A percentile compares a stretch with the other conserved stretches of the same genome.
These are phyloP conservation scores for Teratosphaeria epicoccoides DNA, from an alignment of 2,329 filamentous ascomycete species.

Conservation along the genomic window DNA sequence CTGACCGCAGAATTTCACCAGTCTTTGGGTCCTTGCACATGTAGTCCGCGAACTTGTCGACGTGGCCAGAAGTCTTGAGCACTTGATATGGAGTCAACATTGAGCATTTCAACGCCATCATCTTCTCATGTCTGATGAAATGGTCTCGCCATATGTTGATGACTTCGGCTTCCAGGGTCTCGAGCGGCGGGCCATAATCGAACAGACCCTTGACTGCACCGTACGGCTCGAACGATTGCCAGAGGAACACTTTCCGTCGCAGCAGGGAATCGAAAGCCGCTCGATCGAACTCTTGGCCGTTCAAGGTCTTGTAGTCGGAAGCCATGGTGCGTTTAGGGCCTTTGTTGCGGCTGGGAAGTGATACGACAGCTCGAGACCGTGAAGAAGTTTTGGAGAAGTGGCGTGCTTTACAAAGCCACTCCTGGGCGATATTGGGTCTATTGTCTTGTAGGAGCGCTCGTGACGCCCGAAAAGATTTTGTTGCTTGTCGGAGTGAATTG, in stretches of 20 bases:
- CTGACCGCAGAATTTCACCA: slow-evolving; percentile 89
- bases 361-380: neutral
- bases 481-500: neutral
- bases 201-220: slow-evolving; percentile 49
- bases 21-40: slow-evolving; percentile 89
- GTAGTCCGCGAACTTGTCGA: slow-evolving; percentile 97
- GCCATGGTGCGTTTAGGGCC: neutral
- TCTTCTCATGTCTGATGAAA: slow-evolving; percentile 86
- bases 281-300: slow-evolving; percentile 82
- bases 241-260: slow-evolving; percentile 84
- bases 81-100: slow-evolving; percentile 89
- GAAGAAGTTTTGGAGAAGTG: neutral
- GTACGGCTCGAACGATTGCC: slow-evolving; percentile 91
- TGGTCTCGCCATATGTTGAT: slow-evolving; percentile 86
- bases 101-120: slow-evolving; percentile 90
- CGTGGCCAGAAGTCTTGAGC: slow-evolving; percentile 85
- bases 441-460: no score
- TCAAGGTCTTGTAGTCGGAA: slow-evolving; percentile 62
- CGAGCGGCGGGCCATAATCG: slow-evolving; percentile 86
- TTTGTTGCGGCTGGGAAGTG: neutral
- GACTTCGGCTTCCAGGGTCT: slow-evolving; percentile 76
- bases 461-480: neutral
- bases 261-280: slow-evolving; percentile 72
- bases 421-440: no score
- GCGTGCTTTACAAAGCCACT: neutral